Evolutionary conservation across 805 yeast species (phyloP), one percentile per base, ranked within the genome.

Genomic region (Sugiyamaella mastotermitis): DNA sequence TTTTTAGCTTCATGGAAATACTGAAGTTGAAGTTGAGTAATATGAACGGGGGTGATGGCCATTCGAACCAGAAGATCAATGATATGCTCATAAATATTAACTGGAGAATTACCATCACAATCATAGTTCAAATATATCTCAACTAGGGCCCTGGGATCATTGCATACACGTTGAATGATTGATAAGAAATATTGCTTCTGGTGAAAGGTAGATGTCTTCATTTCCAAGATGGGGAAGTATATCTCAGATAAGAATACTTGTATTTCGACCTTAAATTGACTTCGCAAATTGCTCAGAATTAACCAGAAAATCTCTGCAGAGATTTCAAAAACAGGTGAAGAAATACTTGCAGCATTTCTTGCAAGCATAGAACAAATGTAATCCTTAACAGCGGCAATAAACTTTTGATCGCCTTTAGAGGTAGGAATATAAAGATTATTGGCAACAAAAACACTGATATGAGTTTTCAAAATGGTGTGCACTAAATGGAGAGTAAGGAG

Each of bases 101-200:
- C 83, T 70, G 80, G 74, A 14, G 71, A 67, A 2, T 74, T 62
- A 22, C 77, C 66, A 57, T 87, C 95, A 66, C 99, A 92, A 60
- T 92, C 99, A 59, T 92, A 94, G 61, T 92, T 92, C 53, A 92
- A 71, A 56, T 90, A 92, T 42, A 92, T 77, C 62, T 92, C 99
- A 42, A 94, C 85, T 45, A 94, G 65, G 14, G 94, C 80, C 45
- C 94, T 72, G 31, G 97, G 94, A 61, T 90, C 95, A 47, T 78
- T 77, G 56, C 94, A 82, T 26, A 92, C 62, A 48, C 94, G 71
- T 51, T 83, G 83, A 18, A 94, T 70, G n/a, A 90, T 72, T 9
- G 81, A 74, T 43, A 94, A 66, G 47, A 90, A 74, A 53, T 87
- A 90, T 56, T 94, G 72, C 57, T 90, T 87, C 62, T 94, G 98